These are phyloP conservation scores for Populus euphratica DNA, from an alignment of 345 rosid genomes.

Conservation along the genomic window DNA sequence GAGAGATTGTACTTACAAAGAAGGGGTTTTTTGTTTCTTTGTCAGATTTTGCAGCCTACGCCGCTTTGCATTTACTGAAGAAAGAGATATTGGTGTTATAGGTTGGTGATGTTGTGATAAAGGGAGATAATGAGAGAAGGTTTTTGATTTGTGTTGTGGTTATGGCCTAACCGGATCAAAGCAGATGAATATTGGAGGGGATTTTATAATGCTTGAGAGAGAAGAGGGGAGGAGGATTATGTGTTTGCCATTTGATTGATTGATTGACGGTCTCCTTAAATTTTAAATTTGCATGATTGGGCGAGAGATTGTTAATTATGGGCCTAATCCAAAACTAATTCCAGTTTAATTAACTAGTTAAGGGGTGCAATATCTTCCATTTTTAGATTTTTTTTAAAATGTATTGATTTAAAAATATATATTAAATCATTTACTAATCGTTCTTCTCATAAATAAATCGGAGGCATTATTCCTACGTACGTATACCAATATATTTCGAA, in stretches of 20 bases:
- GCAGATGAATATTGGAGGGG: neutral
- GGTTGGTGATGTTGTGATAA: neutral
- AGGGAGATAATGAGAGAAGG: neutral
- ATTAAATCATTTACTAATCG: too few species aligned
- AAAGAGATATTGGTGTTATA: neutral
- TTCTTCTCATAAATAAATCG: too few species aligned
- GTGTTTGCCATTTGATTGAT: conserved; percentile 25
- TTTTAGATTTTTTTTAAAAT: too few species aligned
- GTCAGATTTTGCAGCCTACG: conserved; percentile 40
- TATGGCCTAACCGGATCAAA: neutral
- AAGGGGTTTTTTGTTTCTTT: conserved; percentile 7
- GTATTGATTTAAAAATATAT: too few species aligned
- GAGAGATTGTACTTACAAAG: neutral
- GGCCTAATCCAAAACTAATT: neutral
- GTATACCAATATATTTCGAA: too few species aligned
- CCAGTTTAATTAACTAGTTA: too few species aligned
- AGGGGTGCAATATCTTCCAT: too few species aligned
- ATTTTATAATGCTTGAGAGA: conserved; percentile 2
- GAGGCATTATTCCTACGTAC: too few species aligned
- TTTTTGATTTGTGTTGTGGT: neutral
- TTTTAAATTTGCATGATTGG: conserved; percentile 21
- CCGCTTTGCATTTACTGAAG: conserved; percentile 33
- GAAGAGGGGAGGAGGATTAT: conserved; percentile 18
- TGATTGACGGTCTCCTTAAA: conserved; percentile 9
- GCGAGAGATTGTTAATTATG: conserved; percentile 4